phyloP scores from a whole-genome alignment of 2,329 filamentous ascomycete genomes.

The Chaetomiaceae sp. region DNA sequence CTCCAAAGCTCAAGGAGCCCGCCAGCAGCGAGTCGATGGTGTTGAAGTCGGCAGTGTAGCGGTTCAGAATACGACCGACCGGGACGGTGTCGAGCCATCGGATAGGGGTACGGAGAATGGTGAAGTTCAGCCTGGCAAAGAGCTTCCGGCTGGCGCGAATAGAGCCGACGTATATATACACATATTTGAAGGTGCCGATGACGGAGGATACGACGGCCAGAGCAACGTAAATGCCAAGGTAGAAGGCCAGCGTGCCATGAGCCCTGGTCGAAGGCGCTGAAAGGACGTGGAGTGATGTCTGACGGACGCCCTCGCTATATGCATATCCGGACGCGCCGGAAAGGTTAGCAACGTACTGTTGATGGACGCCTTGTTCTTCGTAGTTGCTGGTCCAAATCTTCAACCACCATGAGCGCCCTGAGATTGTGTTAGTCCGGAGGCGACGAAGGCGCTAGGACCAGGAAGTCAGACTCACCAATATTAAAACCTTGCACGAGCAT shows the following conservation, averaged over 20 bases:
- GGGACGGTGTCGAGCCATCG: constrained; percentile 78
- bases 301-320: constrained; percentile 46
- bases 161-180: constrained; percentile 60
- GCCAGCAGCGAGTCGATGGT: constrained; percentile 65
- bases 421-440: constrained; percentile 7
- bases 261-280: constrained; percentile 28
- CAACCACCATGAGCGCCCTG: constrained; percentile 61
- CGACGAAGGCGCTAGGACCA: not conserved
- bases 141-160: constrained; percentile 64
- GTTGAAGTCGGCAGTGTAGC: constrained; percentile 74
- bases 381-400: constrained; percentile 55
- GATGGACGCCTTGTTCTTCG: constrained; percentile 30
- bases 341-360: constrained; percentile 25
- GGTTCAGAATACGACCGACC: constrained; percentile 69
- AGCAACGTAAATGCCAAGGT: constrained; percentile 63
- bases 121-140: constrained; percentile 62
- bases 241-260: constrained; percentile 51
- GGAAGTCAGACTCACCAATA: constrained; percentile 40
- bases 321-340: constrained; percentile 36
- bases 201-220: constrained; percentile 55
- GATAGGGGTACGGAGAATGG: constrained; percentile 67
- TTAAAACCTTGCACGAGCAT: constrained; percentile 50
- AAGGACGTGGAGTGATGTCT: constrained; percentile 40
- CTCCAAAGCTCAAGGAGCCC: constrained; percentile 57
- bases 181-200: constrained; percentile 59